A percentile compares a stretch with the other conserved stretches of the same genome.
These are phyloP conservation scores for Monosporascus sp. DNA, from an alignment of 2,329 filamentous ascomycete genomes.

Conservation along the genomic window DNA sequence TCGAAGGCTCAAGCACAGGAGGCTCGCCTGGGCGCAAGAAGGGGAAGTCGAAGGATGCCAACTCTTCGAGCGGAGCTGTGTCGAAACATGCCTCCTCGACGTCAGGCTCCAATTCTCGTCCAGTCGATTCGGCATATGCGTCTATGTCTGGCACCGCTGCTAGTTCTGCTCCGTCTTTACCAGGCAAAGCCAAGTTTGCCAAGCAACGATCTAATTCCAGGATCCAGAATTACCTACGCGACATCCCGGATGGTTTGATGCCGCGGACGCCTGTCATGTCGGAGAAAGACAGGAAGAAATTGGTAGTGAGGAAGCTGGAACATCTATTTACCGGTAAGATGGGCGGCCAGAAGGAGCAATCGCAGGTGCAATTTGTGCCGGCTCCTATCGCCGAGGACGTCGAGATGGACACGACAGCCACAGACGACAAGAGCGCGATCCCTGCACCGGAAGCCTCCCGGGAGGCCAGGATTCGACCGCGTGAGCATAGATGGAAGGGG, in stretches of 20 bases:
- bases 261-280: constrained; percentile 59
- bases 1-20: constrained; percentile 46
- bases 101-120: constrained; percentile 48
- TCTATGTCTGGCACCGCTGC: constrained; percentile 56
- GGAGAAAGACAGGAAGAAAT: constrained; percentile 68
- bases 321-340: constrained; percentile 76
- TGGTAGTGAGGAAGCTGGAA: constrained; percentile 71
- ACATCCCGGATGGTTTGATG: constrained; percentile 66
- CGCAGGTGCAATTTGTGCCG: constrained; percentile 20
- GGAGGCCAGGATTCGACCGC: constrained; percentile 44
- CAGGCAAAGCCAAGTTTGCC: constrained; percentile 26
- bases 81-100: constrained; percentile 49
- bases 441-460: constrained; percentile 31
- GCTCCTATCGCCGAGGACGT: constrained; percentile 24
- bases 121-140: constrained; percentile 59
- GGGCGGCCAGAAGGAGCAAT: constrained; percentile 31
- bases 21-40: constrained; percentile 39
- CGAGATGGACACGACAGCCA: constrained; percentile 17
- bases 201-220: constrained; percentile 48
- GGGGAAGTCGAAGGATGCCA: constrained; percentile 33
- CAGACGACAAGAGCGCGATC: constrained; percentile 4
- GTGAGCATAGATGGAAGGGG: constrained; percentile 31
- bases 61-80: constrained; percentile 31
- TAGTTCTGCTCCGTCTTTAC: constrained; percentile 36
- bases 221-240: constrained; percentile 64